Percentiles rank a stretch among this genome's conserved stretches.
These are phyloP conservation scores for Endogone sp. DNA, from an alignment of 192 early-diverging fungal genomes.

Conservation along the genomic window DNA sequence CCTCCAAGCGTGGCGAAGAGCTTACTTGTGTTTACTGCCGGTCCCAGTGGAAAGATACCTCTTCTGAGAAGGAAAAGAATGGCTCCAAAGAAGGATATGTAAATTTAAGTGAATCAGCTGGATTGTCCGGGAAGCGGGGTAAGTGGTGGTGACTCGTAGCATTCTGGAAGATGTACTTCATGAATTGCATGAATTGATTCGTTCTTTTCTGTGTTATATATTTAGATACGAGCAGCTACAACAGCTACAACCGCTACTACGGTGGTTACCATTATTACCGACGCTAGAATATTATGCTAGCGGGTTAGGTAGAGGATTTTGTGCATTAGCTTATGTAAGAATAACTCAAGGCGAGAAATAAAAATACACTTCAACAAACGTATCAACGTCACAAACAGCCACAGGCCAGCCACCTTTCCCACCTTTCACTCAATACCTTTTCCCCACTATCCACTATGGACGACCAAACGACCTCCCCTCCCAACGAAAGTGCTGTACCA, in stretches of 20 bases:
- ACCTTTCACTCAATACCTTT: too few relatives aligned
- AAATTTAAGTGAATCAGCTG: conserved; percentile 7
- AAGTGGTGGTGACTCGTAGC: not conserved
- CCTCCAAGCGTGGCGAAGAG: not conserved
- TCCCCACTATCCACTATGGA: not conserved
- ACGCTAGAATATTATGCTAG: too few relatives aligned
- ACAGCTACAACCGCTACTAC: too few relatives aligned
- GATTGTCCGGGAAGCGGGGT: conserved; percentile 9
- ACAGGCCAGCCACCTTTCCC: not conserved
- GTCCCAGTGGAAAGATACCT: not conserved
- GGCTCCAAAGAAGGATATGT: conserved; percentile 6
- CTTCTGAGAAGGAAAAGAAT: not conserved
- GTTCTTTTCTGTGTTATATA: too few relatives aligned
- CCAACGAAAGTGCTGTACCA: not conserved
- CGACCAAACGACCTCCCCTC: not conserved
- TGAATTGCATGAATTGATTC: too few relatives aligned
- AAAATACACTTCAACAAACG: too few relatives aligned
- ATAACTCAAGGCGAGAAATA: too few relatives aligned
- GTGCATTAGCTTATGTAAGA: too few relatives aligned
- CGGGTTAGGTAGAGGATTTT: too few relatives aligned
- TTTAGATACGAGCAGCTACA: too few relatives aligned
- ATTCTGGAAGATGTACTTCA: not conserved
- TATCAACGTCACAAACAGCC: not conserved
- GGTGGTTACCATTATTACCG: too few relatives aligned
- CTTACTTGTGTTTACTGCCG: conserved; percentile 25